Evolutionary conservation across 192 early-diverging fungal species (phyloP).

Genomic region (Globomyces pollinis-pini): DNA sequence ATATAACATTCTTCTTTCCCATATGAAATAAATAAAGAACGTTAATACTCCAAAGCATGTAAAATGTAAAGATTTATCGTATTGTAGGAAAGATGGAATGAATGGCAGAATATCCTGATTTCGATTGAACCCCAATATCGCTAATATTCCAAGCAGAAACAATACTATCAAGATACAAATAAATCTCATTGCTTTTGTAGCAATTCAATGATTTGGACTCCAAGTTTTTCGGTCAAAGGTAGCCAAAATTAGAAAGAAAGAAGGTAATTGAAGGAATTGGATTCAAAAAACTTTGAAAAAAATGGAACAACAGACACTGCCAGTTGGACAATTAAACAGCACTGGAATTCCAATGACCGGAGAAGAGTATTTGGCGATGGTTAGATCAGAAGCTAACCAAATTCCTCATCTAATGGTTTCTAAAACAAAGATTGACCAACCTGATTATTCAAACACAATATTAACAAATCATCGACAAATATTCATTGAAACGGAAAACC

Average conservation of each 20-base stretch:
- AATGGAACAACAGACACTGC: too few species aligned
- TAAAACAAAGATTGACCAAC: neutral
- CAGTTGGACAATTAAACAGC: neutral
- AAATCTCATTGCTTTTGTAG: too few species aligned
- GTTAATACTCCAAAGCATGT: neutral
- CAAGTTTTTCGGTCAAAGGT: too few species aligned
- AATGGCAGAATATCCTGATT: neutral
- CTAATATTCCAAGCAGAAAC: neutral
- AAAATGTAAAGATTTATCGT: constrained; percentile 1
- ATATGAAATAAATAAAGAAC: neutral
- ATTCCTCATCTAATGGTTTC: neutral
- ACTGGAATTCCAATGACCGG: neutral
- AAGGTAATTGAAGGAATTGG: too few species aligned
- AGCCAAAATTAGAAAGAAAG: too few species aligned
- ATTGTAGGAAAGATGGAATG: neutral
- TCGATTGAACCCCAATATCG: neutral
- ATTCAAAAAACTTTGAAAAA: too few species aligned
- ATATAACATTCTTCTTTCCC: neutral
- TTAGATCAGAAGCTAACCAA: neutral
- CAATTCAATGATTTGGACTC: too few species aligned
- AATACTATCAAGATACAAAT: too few species aligned
- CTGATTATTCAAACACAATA: neutral
- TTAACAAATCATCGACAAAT: neutral
- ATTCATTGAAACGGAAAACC: neutral
- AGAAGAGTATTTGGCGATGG: neutral